Evolutionary conservation across 805 yeast species (phyloP), one percentile per base, ranked within the genome.

Genomic region (Candida qinlingensis): DNA sequence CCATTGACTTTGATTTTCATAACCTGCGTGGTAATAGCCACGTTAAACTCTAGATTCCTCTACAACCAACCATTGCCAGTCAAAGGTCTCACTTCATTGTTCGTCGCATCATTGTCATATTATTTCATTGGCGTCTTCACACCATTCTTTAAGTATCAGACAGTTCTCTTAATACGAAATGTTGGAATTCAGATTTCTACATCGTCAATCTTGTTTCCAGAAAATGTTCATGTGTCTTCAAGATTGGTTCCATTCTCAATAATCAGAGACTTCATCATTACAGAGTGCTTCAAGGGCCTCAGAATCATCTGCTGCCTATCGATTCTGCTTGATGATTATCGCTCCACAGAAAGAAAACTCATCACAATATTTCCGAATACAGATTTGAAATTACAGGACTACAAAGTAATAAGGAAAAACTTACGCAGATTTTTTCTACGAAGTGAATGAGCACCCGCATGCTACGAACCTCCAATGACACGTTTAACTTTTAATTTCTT

Each of bases 281-380:
- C 85, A 60, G 96, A 87, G 63, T 91, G 87, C 0, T 86, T 87
- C 60, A 72, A 72, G 47, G 84, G 84, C 6, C 76, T 80, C 52
- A 82, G 81, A 52, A 88, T 85, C 8, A 69, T 83, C 3, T 83
- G 74, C 61, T 83, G 85, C 58, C 66, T 87, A 61, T 79, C 83
- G 39, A 68, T 85, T 5, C 67, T 85, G 35, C 75, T 81, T 13
- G 73, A 73, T 45, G 71, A 69, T 36, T 57, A 54, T 28, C 9
- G 25, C 6, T 8, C 30, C 6, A 28, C 35, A 11, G 34, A 28
- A 4, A 30, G 19, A 30, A 38, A 41, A 28, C 35, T 41, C 9
- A 45, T 41, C 25, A 39, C 37, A 10, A 30, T 19, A 6, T 12
- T 37, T 31, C 47, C 56, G 49, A 51, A 45, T 7, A 27, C 59